Conservation (phyloP, 495 filamentous ascomycete species). For the Penicillium canariense region DNA sequence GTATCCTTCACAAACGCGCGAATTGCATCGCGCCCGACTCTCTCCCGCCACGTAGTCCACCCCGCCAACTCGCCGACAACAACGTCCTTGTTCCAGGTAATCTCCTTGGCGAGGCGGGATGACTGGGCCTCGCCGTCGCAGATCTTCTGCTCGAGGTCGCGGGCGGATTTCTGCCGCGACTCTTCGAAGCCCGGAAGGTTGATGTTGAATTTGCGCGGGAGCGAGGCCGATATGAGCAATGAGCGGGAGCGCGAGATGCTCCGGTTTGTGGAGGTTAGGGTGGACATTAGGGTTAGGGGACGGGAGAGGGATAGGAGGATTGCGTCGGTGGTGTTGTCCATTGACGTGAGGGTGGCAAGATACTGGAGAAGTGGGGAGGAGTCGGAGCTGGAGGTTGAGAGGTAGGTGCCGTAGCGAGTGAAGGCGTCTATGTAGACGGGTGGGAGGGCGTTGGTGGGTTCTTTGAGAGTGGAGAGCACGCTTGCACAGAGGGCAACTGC, state of each 20-base stretch:
- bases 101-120: conserved; percentile 65
- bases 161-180: conserved; percentile 73
- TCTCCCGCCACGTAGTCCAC: conserved; percentile 85
- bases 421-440: conserved; percentile 66
- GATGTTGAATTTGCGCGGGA: conserved; percentile 51
- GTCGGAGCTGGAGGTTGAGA: conserved; percentile 68
- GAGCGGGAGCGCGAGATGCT: conserved; percentile 71
- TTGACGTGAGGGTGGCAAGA: conserved; percentile 68
- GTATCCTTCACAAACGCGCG: conserved; percentile 72
- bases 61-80: conserved; percentile 89
- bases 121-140: conserved; percentile 62
- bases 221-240: conserved; percentile 55
- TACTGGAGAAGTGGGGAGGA: conserved; percentile 66
- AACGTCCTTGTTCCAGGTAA: conserved; percentile 89
- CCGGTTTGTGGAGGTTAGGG: conserved; percentile 62
- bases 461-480: conserved; percentile 47
- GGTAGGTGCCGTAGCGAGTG: conserved; percentile 62
- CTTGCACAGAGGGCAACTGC: conserved; percentile 59
- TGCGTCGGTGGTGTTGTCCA: conserved; percentile 75
- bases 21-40: conserved; percentile 70
- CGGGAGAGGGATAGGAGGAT: conserved; percentile 77
- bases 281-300: conserved; percentile 72
- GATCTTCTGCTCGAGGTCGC: conserved; percentile 75
- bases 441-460: conserved; percentile 56
- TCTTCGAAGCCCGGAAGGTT: conserved; percentile 71